Base-by-base conservation (phyloP, 768 basidiomycete species). In the Cystobasidium ongulense region DNA sequence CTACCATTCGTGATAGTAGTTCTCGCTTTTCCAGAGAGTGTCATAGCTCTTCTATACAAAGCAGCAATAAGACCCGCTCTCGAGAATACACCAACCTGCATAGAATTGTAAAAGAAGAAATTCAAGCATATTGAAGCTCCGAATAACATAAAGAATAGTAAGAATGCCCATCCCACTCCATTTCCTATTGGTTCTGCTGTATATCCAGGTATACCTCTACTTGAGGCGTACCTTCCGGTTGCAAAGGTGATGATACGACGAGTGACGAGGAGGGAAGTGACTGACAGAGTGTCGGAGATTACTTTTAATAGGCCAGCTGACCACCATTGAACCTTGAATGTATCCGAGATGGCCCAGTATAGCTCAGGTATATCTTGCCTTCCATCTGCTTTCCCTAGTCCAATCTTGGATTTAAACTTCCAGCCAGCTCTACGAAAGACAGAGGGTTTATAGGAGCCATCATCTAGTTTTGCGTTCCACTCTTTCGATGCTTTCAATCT, bases 11-110 rank as follows among this genome's bases (percentile, higher is more conserved):
- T 87, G 52, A 94, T 85, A 10, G 86, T 87, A 0, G 88, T 87
- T 7, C 94, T 86, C 5, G 91, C 87, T 50, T 90, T 88, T 21
- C 89, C 86, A 1, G 90, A 89, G 36, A 97, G 84, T 31, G 83
- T 85, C 27, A 96, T 84, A 0, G 89, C 88, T 52, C 89, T 87
- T 31, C 86, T 84, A 81, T 92, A 96, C 41, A 96, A 88, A 0
- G 90, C 88, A 0, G 90, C 88, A 77, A 96, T 95, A 54, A 96
- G 85, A 1, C 91, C 92, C 10, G 88, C 88, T 38, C 93, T 87
- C 17, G 90, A 79, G 18, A 92, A 85, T 1, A 94, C 91, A 29
- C 94, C 93, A 13, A 86, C 85, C 29, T 83, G 81, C 86, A 88
- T 88, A 3, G 87, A 86, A 52, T 89, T 86, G 79, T 91, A 90